phyloP scores from a whole-genome alignment of 371 early-diverging fungal species.

The Apophysomyces trapeziformis region DNA sequence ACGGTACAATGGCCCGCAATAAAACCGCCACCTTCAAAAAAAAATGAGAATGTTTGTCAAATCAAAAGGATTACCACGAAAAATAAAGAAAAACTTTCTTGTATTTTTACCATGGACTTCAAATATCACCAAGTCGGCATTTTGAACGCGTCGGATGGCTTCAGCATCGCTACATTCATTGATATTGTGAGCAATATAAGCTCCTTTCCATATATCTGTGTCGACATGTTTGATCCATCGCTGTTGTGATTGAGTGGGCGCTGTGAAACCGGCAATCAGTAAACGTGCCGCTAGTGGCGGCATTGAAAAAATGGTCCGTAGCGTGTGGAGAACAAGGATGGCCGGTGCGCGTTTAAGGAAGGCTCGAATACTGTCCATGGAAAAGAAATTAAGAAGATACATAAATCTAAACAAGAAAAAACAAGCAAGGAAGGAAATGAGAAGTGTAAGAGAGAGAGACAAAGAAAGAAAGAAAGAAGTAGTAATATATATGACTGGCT shows the following conservation, averaged over 20 bases:
- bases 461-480: too few species aligned
- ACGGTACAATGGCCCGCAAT: constrained; percentile 26
- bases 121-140: constrained; percentile 31
- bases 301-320: constrained; percentile 4
- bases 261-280: constrained; percentile 20
- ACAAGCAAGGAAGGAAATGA: not conserved
- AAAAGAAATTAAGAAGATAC: not conserved
- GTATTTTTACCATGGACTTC: constrained; percentile 20
- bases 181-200: constrained; percentile 29
- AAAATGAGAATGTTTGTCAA: not conserved
- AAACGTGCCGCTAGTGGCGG: constrained; percentile 19
- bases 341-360: constrained; percentile 22
- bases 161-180: constrained; percentile 17
- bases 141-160: constrained; percentile 10
- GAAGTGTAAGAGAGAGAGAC: too few species aligned
- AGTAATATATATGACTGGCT: too few species aligned
- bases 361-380: constrained; percentile 28
- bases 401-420: not conserved
- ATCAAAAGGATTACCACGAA: not conserved
- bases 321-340: not conserved
- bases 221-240: constrained; percentile 25
- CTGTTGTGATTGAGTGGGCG: constrained; percentile 20
- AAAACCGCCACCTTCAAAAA: constrained; percentile 34
- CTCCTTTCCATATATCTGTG: constrained; percentile 26
- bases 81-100: not conserved